Percentiles rank a stretch among this genome's conserved stretches.
phyloP scores from a whole-genome alignment of 768 basidiomycete species.

The Polyporus arcularius region DNA sequence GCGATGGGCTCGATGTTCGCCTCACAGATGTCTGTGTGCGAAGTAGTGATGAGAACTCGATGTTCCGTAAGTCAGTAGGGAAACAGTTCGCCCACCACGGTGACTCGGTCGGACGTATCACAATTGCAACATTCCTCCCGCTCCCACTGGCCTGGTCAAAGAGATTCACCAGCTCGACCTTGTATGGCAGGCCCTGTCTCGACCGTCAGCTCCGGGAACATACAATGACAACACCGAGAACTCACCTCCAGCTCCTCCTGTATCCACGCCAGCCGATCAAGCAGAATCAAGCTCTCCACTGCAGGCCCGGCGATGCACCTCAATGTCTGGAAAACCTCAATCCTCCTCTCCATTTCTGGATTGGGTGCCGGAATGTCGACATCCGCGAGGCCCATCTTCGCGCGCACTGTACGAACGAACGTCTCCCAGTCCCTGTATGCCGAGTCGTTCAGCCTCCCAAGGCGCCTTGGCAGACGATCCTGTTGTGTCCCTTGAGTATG shows the following conservation, averaged over 20 bases:
- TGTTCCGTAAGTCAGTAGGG: too few relatives aligned
- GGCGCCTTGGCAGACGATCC: conserved; percentile 26
- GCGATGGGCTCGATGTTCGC: too few relatives aligned
- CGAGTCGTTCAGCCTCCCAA: conserved; percentile 53
- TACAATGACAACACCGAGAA: not conserved
- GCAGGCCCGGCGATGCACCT: conserved; percentile 70
- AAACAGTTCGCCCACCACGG: too few relatives aligned
- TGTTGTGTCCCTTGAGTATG: not conserved
- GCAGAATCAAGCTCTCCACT: conserved; percentile 64
- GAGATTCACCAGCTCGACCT: conserved; percentile 56
- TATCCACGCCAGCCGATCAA: conserved; percentile 65
- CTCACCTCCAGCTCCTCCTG: conserved; percentile 37
- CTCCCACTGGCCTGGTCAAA: conserved; percentile 76
- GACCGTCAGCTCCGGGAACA: not conserved
- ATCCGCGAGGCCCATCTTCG: conserved; percentile 13
- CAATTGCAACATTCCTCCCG: conserved; percentile 50
- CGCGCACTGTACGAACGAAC: conserved; percentile 36
- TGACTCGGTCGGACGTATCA: not conserved
- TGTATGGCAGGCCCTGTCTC: conserved; percentile 1
- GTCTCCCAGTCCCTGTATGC: conserved; percentile 52
- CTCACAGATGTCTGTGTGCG: too few relatives aligned
- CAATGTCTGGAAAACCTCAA: conserved; percentile 64
- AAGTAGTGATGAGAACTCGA: too few relatives aligned
- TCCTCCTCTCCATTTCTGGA: conserved; percentile 35
- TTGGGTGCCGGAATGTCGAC: not conserved